Evolutionary conservation across 345 rosid genomes (phyloP), one percentile per base, ranked within the genome.

Genomic region (Abelmoschus esculentus): DNA sequence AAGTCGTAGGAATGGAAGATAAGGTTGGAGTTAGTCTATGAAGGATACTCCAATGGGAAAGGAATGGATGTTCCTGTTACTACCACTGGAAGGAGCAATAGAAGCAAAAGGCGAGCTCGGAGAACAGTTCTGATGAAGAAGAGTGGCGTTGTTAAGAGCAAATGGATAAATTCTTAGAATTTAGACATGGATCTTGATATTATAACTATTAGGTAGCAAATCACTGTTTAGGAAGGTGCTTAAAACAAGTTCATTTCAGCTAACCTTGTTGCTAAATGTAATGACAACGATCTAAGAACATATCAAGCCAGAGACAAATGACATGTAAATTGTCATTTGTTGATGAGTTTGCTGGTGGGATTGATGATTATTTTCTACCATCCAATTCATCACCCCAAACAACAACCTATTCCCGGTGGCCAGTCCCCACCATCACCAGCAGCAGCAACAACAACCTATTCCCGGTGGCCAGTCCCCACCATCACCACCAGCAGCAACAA

Each of bases 321-420:
- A 32, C n/a, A 13, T 89, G 54, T 93, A 36, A 36, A 0, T 36
- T 36, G 40, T 36, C 8, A 6, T 36, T 36, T 36, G 40, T 36
- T 36, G 40, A 36, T 36, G 40, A 36, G 40, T 36, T 36, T 36
- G 40, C 40, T 36, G 40, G 80, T 66, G 78, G 70, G 78, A 69
- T 74, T 80, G 80, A 85, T 80, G 78, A 82, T 70, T 76, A 47
- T 12, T 47, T 36, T 91, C 32, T 31, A 82, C 79, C 82, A 74
- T 36, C 84, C 87, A 77, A 44, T 44, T 66, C 85, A 49, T 44
- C 49, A 44, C 12, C 49, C 76, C 72, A 22, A 22, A 22, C 26
- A 22, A 22, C 26, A 22, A 22, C 1, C 26, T 22, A 22, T 22
- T 22, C 26, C 26, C 26, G 26, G 26, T 22, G 26, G 26, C 26